Conservation (phyloP, 192 early-diverging fungal species). For the Gamsiella multidivaricata region DNA sequence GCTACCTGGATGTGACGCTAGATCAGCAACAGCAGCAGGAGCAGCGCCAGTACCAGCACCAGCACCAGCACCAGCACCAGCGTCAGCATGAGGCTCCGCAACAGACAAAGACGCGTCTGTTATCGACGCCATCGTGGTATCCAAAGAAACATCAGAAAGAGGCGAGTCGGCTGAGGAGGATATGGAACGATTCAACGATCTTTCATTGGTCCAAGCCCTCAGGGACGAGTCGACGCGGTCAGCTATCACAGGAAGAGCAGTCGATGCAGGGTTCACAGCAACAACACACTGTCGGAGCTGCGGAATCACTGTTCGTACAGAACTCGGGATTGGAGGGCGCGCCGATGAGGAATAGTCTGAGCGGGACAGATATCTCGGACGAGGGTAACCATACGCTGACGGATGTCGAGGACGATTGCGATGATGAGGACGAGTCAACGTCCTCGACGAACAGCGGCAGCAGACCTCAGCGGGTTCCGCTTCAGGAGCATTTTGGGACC, state of each 20-base stretch:
- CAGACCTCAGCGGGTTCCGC: slow-evolving; percentile 10
- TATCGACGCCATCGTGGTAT: slow-evolving; percentile 25
- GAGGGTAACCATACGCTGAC: slow-evolving; percentile 41
- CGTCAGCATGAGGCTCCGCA: background rate
- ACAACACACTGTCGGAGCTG: background rate
- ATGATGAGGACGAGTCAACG: background rate
- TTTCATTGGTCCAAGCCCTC: slow-evolving; percentile 36
- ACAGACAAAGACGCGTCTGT: slow-evolving; percentile 4
- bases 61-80: no score
- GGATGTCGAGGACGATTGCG: slow-evolving; percentile 29
- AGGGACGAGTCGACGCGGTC: background rate
- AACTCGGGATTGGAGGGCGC: background rate
- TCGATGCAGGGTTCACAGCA: background rate
- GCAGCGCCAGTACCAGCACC: no score
- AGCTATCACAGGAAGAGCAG: background rate
- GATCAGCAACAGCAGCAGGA: slow-evolving; percentile 13
- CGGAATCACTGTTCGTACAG: background rate
- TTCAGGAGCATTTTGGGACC: slow-evolving; percentile 13
- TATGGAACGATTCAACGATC: slow-evolving; percentile 48
- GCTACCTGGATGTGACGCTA: slow-evolving; percentile 33
- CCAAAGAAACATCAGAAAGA: slow-evolving; percentile 38
- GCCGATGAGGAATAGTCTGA: slow-evolving; percentile 17
- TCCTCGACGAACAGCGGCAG: background rate
- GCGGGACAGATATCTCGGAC: slow-evolving; percentile 42
- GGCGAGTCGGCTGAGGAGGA: slow-evolving; percentile 31